Conservation (phyloP, 306 rosid genomes). For the Begonia masoniana region DNA sequence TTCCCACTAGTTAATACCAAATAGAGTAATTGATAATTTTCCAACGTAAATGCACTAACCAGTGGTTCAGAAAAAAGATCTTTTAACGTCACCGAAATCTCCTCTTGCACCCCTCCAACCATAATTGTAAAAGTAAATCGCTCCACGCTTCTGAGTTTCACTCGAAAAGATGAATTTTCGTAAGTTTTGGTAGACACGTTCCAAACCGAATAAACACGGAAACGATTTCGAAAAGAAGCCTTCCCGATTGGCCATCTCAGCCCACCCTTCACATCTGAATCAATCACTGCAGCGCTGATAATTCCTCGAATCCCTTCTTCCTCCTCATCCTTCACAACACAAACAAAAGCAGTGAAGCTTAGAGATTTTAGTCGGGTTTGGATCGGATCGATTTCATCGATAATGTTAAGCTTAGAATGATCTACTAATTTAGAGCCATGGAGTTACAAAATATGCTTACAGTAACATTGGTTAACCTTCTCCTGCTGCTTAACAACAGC, state of each 20-base stretch:
- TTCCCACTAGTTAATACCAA: too few species aligned
- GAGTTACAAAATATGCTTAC: slow-evolving; percentile 14
- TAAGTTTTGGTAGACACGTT: slow-evolving; percentile 20
- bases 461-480: slow-evolving; percentile 13
- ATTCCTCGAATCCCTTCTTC: slow-evolving; percentile 24
- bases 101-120: too few species aligned
- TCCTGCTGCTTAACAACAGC: slow-evolving; percentile 20
- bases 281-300: slow-evolving; percentile 29
- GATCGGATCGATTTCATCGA: not conserved
- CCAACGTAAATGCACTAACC: too few species aligned
- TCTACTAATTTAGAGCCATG: too few species aligned
- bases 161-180: slow-evolving; percentile 16
- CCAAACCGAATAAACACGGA: slow-evolving; percentile 28
- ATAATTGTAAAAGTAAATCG: slow-evolving; percentile 28
- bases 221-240: too few species aligned
- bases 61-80: too few species aligned
- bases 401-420: not conserved
- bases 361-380: not conserved
- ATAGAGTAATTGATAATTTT: too few species aligned
- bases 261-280: too few species aligned
- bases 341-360: not conserved
- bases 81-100: too few species aligned
- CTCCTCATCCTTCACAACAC: slow-evolving; percentile 35
- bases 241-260: too few species aligned
- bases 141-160: slow-evolving; percentile 35